A percentile compares a stretch with the other conserved stretches of the same genome.
Conservation (phyloP, 148 eudicot genomes). For the Chenopodium formosanum region DNA sequence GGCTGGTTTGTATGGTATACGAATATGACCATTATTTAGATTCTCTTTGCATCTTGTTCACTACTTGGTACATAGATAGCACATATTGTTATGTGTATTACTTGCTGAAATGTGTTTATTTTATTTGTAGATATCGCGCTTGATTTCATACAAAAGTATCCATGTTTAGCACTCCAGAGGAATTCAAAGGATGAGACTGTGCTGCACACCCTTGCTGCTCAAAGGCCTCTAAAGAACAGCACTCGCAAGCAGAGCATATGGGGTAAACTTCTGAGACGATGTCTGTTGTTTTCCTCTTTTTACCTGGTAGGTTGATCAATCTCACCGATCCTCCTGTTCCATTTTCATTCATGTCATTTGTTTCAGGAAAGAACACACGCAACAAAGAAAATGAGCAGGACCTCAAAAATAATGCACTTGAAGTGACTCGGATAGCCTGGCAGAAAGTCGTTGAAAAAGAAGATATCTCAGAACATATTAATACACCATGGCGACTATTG, state of each 20-base stretch:
- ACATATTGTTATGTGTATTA: too few relatives aligned
- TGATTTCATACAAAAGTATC: slow-evolving; percentile 11
- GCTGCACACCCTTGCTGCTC: slow-evolving; percentile 22
- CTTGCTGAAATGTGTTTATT: not conserved
- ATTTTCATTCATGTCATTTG: too few relatives aligned
- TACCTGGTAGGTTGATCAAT: too few relatives aligned
- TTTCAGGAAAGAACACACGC: not conserved
- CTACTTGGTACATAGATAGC: too few relatives aligned
- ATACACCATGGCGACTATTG: slow-evolving; percentile 20
- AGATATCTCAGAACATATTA: slow-evolving; percentile 19
- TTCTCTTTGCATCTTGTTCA: too few relatives aligned
- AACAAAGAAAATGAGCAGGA: not conserved
- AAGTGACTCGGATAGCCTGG: slow-evolving; percentile 19
- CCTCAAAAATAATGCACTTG: not conserved
- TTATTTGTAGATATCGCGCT: slow-evolving; percentile 20
- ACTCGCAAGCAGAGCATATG: not conserved
- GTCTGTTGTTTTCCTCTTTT: not conserved
- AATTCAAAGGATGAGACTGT: slow-evolving; percentile 22
- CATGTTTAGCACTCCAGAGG: slow-evolving; percentile 14
- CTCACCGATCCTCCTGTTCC: too few relatives aligned
- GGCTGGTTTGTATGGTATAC: too few relatives aligned
- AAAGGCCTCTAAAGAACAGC: not conserved
- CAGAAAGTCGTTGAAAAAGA: slow-evolving; percentile 17
- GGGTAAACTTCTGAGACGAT: not conserved
- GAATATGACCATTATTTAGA: too few relatives aligned